A percentile compares a stretch with the other conserved stretches of the same genome.
These are phyloP conservation scores for Datura wrightii DNA, from an alignment of 257 asterid species.

Conservation along the genomic window DNA sequence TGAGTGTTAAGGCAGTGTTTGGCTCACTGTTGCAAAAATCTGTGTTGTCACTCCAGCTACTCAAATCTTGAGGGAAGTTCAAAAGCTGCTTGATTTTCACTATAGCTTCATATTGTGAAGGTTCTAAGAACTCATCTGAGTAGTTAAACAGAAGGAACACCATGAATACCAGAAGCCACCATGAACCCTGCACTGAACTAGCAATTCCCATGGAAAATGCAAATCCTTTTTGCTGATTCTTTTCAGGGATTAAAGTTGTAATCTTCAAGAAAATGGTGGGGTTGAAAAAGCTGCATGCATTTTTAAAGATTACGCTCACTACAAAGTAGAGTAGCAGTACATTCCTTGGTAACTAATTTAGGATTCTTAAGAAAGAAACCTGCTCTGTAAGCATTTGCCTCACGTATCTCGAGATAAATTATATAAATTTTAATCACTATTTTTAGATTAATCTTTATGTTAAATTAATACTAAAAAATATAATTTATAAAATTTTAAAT, in stretches of 20 bases:
- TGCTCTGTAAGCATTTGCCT: not conserved
- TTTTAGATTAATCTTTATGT: no score
- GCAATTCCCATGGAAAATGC: conserved; percentile 17
- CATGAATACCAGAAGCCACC: conserved; percentile 35
- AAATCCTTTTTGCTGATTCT: not conserved
- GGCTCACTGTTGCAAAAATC: conserved; percentile 69
- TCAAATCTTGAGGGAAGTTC: conserved; percentile 60
- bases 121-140: conserved; percentile 56
- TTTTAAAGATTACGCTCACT: not conserved
- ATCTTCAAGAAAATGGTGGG: not conserved
- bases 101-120: conserved; percentile 62
- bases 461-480: no score
- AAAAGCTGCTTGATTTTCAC: conserved; percentile 62
- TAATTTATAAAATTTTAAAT: no score
- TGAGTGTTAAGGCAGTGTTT: conserved; percentile 56
- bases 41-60: conserved; percentile 58
- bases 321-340: not conserved
- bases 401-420: no score
- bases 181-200: not conserved
- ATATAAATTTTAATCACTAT: no score
- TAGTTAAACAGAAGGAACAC: conserved; percentile 40
- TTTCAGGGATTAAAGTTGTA: not conserved
- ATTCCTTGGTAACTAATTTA: conserved; percentile 13
- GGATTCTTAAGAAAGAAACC: not conserved
- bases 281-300: conserved; percentile 26